Evolutionary conservation across 305 asterid species (phyloP), one percentile per base, ranked within the genome.

Genomic region (Rubia tinctorum): DNA sequence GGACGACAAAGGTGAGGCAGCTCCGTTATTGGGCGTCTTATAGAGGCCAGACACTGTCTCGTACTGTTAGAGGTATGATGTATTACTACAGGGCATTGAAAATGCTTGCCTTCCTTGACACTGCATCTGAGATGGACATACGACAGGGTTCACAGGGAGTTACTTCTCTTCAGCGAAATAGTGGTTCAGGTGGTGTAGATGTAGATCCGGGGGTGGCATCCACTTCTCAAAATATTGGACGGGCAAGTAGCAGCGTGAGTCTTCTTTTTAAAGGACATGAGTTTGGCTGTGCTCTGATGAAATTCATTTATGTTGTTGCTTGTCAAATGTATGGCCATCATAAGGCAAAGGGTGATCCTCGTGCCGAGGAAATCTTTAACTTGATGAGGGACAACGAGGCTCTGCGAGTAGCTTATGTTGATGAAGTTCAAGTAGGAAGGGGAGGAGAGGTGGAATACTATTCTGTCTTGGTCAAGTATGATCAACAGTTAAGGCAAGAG

Each of bases 21-120:
- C 91, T 95, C 70, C 87, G 98, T 76, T 87, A 71, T 42, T 94
- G 99, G 99, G 99, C 98, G 49, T 94, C 99, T 23, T 90, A 89
- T 80, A 88, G 99, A 80, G 99, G 99, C 58, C 99, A 94, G 80
- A 94, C 99, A 45, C 81, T 94, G 42, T 85, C 97, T 15, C 93
- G 99, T 61, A 94, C 99, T 8, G 93, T 94, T 66, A 83, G 98
- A 80, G 99, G 99, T 75, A 94, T 94, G 99, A 94, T 94, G 99
- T 92, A 94, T 79, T 92, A 94, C 78, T 86, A 91, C 84, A 77
- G 95, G 84, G 99, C 99, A 75, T 89, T 94, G 22, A 86, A 88
- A 82, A 91, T 94, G 97, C 96, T 94, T 68, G 84, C 99, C 6
- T 94, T 88, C 87, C 96, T 94, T 51, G 99, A 94, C 75, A 72